These are phyloP conservation scores for Ogataea salicorniae DNA, from an alignment of 805 yeast genomes.

Conservation along the genomic window DNA sequence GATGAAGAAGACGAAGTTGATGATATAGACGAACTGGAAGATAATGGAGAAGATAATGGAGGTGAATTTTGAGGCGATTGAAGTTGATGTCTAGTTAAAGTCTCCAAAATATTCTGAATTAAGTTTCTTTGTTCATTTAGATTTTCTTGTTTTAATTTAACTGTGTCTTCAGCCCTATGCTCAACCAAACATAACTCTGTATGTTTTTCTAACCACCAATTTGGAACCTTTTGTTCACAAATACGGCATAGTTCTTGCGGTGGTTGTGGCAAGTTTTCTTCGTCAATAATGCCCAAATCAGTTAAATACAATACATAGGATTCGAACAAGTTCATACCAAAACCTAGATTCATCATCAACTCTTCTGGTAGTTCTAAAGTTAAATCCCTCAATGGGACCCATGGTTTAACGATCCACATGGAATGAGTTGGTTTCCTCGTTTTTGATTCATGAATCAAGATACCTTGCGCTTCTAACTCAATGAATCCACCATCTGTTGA, in stretches of 20 bases:
- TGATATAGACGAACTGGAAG: constrained; percentile 24
- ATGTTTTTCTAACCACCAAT: constrained; percentile 95
- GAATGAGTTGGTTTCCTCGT: constrained; percentile 67
- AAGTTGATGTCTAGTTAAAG: constrained; percentile 25
- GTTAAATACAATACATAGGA: constrained; percentile 63
- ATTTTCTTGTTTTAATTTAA: constrained; percentile 70
- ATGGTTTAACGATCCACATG: constrained; percentile 90
- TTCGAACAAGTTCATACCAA: constrained; percentile 81
- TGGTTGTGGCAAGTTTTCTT: constrained; percentile 68
- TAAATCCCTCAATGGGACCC: constrained; percentile 53
- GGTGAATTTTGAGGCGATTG: constrained; percentile 10
- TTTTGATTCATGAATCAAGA: constrained; percentile 60
- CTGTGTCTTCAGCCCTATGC: constrained; percentile 73
- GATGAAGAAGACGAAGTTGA: constrained; percentile 11
- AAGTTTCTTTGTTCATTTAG: constrained; percentile 63
- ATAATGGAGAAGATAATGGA: constrained; percentile 18
- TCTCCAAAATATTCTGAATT: constrained; percentile 40
- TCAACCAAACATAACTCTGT: constrained; percentile 83
- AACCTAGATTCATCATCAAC: constrained; percentile 74
- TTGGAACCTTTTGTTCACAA: constrained; percentile 86
- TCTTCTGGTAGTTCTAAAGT: constrained; percentile 65
- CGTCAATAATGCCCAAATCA: constrained; percentile 59
- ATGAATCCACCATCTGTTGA: constrained; percentile 57
- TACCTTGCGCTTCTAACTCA: constrained; percentile 92
- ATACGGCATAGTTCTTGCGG: constrained; percentile 81